These are phyloP conservation scores for Microsporum audouinii DNA, from an alignment of 2,329 filamentous ascomycete genomes.

Conservation along the genomic window DNA sequence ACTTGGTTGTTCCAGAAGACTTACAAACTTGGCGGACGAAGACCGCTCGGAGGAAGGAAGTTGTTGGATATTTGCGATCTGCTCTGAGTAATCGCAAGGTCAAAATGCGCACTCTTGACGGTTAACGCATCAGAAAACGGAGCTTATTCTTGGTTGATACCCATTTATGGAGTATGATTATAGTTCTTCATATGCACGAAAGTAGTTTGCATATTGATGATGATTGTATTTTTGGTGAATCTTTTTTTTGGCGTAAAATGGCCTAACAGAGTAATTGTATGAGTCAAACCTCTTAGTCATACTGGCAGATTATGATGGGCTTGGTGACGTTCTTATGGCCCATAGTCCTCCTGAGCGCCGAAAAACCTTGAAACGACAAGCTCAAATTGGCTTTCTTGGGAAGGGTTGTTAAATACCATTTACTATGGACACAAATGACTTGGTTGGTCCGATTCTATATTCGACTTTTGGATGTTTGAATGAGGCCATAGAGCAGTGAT, in stretches of 20 bases:
- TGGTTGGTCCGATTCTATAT: no score
- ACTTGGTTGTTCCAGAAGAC: conserved; percentile 20
- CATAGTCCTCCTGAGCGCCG: no score
- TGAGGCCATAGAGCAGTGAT: no score
- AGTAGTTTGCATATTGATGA: not conserved
- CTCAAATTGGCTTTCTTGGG: no score
- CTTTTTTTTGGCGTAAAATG: not conserved
- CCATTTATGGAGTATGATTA: not conserved
- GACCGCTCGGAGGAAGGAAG: conserved; percentile 25
- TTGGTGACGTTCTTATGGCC: no score
- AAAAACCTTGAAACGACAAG: no score
- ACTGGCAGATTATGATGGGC: not conserved
- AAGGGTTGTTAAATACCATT: no score
- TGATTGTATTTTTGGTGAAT: not conserved
- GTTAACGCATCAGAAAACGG: conserved; percentile 16
- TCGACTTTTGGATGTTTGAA: no score
- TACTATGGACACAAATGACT: no score
- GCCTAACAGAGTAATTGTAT: not conserved
- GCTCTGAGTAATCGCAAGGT: conserved; percentile 26
- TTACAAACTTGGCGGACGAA: conserved; percentile 27
- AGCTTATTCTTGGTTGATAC: not conserved
- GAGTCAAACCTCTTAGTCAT: not conserved
- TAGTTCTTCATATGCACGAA: not conserved
- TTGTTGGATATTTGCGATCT: conserved; percentile 27
- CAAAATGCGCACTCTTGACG: conserved; percentile 26